Base-by-base conservation (phyloP, 257 asterid species). In the Gardenia jasminoides region DNA sequence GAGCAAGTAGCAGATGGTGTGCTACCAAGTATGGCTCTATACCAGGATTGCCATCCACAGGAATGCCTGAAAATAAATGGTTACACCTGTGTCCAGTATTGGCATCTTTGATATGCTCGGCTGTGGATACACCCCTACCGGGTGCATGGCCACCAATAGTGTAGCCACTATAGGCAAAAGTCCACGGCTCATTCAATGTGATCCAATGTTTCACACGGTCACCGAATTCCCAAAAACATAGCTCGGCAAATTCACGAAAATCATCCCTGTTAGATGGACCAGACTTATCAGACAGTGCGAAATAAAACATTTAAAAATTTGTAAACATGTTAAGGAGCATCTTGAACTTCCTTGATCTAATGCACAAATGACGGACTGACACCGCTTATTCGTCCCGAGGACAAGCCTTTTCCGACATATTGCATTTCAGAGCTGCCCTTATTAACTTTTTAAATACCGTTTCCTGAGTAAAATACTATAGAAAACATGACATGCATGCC, bases 1-100 rank as follows among this genome's bases (percentile, higher is more conserved):
- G 93, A 64, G 86, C 88, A 33, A 88, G 90, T 20, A 86, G 84
- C 70, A 86, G 54, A 74, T 90, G 75, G 48, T 85, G 87, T 36
- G 89, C 88, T 1, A 86, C 94, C 2, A 87, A 73, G 22, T 90
- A 90, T 2, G 88, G 88, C 61, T 90, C 94, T 22, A 73, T 83
- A 41, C 83, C 84, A 0, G 88, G 84, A 78, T 87, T 69, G 1
- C 87, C 72, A 2, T 58, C 11, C 2, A 74, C 66, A 65, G 28
- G 10, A 19, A 22, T 6, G 19, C 43, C n/a, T 15, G 17, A 4
- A 13, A 17, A 59, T 7, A 48, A 26, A 48, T 52, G 39, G 11
- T 68, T 56, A 22, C 85, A 36, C 39, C 54, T 36, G 20, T 59
- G 81, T n/a, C 9, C 10, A 7, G 61, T 77, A 31, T 19, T 54